Base-by-base conservation (phyloP, 768 basidiomycete genomes). In the Hemileccinum rubropunctum region DNA sequence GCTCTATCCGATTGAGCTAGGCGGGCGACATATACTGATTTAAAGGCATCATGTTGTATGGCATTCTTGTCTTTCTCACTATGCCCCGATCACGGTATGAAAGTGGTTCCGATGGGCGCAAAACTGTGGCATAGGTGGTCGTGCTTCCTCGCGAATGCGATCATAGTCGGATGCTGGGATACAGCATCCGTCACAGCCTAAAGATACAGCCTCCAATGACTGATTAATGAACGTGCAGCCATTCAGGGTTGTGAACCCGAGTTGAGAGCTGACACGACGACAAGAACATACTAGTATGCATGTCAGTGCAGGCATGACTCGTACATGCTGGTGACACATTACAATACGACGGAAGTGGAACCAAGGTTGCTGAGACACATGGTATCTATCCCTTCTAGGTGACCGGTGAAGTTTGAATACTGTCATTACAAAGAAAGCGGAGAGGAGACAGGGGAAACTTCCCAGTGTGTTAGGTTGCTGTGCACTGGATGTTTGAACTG, bases 1-100 rank as follows among this genome's bases (percentile, higher is more conserved):
- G 77, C 77, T 80, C 78, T 79, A 80, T 79, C 77, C 77, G 76
- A 79, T 79, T 79, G 79, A 80, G 77, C 79, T 80, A 79, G 77
- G 77, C 77, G 75, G 79, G 77, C 77, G 56, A 47, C 48, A 6
- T 6, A 2, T 5, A 41, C 9, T 15, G 6, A 1, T 8, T 4
- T 0, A 17, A n/a, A 6, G 2, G 9, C n/a, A 34, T 13, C 18
- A 32, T 44, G 9, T 2, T 34, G 14, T 13, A 38, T 20, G 12
- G 11, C 11, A 21, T 12, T 21, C 37, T 21, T 13, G 4, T 12
- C n/a, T 17, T 3, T 38, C 10, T 10, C 37, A 10, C 35, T 2
- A 9, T n/a, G 17, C 21, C 15, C 28, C 41, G 41, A 41, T 26
- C 23, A n/a, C n/a, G n/a, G n/a, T n/a, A n/a, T n/a, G n/a, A n/a